Conservation (phyloP, 305 asterid species). For the Fraxinus sp. region DNA sequence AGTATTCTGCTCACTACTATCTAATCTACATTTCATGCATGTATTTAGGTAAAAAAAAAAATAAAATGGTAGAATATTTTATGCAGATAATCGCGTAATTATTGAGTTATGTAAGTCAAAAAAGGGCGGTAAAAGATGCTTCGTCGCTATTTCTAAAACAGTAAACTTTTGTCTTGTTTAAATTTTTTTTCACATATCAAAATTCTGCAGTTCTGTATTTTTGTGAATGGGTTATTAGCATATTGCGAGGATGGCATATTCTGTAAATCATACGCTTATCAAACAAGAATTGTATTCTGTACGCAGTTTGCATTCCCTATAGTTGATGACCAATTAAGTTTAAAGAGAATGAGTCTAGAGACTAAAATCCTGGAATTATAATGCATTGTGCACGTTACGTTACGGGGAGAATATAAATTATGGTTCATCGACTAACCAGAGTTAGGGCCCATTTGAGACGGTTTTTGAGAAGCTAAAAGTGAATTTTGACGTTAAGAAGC, state of each 20-base stretch:
- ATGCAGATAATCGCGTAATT: background rate
- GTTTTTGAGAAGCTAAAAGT: background rate
- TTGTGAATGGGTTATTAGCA: background rate
- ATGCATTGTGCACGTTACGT: background rate
- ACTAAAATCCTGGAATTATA: background rate
- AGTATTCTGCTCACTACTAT: background rate
- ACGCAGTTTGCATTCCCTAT: background rate
- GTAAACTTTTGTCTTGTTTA: background rate
- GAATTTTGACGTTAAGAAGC: background rate
- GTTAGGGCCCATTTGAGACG: background rate
- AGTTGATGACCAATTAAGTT: background rate
- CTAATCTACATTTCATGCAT: background rate
- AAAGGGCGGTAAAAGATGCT: background rate
- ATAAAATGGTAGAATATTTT: no score
- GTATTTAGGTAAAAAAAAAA: background rate
- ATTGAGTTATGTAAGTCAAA: background rate
- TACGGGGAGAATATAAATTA: background rate
- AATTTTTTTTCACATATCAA: background rate
- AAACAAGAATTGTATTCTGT: constrained; percentile 15
- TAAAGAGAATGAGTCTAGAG: background rate
- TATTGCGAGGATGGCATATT: constrained; percentile 18
- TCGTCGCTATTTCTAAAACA: background rate
- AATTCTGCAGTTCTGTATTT: constrained; percentile 14
- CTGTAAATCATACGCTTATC: constrained; percentile 8
- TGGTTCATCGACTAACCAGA: background rate